These are phyloP conservation scores for Globisporangium recalcitrans DNA, from an alignment of 352 stramenopile species.

Conservation along the genomic window DNA sequence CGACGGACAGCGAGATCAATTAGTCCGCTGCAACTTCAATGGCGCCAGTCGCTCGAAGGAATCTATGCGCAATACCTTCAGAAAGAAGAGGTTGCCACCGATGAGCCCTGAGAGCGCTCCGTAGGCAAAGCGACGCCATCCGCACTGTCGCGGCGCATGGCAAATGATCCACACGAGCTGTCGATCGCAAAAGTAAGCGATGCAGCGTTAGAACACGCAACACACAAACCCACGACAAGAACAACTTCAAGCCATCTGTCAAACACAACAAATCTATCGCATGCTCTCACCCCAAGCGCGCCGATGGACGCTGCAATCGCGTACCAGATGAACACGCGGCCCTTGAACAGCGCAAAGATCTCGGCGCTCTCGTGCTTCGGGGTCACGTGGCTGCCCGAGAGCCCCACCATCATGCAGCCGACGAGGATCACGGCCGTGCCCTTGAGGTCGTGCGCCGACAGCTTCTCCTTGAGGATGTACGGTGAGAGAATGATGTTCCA, in stretches of 20 bases:
- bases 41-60: too few species aligned
- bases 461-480: constrained; percentile 74
- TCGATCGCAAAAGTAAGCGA: not conserved
- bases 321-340: constrained; percentile 71
- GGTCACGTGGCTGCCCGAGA: constrained; percentile 78
- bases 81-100: constrained; percentile 83
- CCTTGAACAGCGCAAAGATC: constrained; percentile 75
- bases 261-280: not conserved
- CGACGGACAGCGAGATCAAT: not conserved
- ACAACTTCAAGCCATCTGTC: not conserved
- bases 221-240: not conserved
- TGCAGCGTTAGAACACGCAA: not conserved
- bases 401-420: constrained; percentile 67
- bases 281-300: constrained; percentile 38
- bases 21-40: not conserved
- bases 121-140: constrained; percentile 75
- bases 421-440: constrained; percentile 71
- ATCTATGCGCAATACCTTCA: constrained; percentile 46
- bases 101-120: constrained; percentile 73
- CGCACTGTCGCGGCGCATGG: constrained; percentile 54
- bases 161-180: constrained; percentile 76
- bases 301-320: constrained; percentile 33
- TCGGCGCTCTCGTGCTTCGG: constrained; percentile 69
- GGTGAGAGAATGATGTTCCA: constrained; percentile 85
- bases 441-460: constrained; percentile 69